Base-by-base conservation (phyloP, 1,284 basidiomycete genomes). In the Ustilago hordei region DNA sequence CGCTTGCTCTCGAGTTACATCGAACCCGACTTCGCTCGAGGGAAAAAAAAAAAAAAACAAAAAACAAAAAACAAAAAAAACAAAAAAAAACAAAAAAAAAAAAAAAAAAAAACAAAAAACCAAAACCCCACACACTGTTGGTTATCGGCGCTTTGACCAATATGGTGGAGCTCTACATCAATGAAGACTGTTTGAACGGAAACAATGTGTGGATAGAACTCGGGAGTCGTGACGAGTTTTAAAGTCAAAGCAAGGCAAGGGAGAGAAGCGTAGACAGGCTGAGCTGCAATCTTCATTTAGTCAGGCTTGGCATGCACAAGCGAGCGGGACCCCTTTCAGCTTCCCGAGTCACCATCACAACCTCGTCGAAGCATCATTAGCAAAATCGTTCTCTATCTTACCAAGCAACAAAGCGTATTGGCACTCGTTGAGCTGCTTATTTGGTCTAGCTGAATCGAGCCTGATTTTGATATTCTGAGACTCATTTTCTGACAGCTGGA, bases 291-390 rank as follows among this genome's bases (percentile, higher is more conserved):
- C 8, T 32, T 13, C 31, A 12, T 32, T 8, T 13, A 39, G 31
- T 17, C 23, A 61, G 60, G 50, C 60, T 61, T 61, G 60, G 60
- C 59, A 60, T 60, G 59, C 50, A 15, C 28, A 38, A 60, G 45
- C 45, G 45, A 48, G 45, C 8, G 45, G 45, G 45, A 48, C 45
- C 45, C 45, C 28, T 50, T 45, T 45, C 43, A 45, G 43, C n/a
- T 11, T 41, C n/a, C n/a, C 39, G 39, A 41, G n/a, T 41, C 43
- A 41, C 17, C 39, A 41, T 17, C 4, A 7, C 39, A 17, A 7
- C 39, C 12, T 41, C 17, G 39, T 41, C 15, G 39, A 17, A 15
- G 11, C 39, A 17, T 15, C 17, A 17, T 41, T 6, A 11, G 6
- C 43, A 19, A n/a, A 17, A 41, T 41, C 39, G 12, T 13, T 28